These are phyloP conservation scores for Avena sativa DNA, from an alignment of 176 grass and related monocot species.

Conservation along the genomic window DNA sequence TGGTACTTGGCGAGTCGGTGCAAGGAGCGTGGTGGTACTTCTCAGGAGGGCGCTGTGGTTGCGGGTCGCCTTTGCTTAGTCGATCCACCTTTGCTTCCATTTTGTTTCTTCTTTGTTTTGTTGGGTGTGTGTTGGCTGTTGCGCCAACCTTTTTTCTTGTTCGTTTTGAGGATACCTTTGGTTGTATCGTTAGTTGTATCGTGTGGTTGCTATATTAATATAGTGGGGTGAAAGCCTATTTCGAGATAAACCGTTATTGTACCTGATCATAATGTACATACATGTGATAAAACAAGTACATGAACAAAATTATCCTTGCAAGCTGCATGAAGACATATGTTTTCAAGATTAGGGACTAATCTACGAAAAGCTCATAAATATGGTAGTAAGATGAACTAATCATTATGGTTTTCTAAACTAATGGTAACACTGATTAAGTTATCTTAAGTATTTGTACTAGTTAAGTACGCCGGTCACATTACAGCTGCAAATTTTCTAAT, in stretches of 20 bases:
- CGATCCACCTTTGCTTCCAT: too few species aligned
- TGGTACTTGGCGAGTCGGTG: too few species aligned
- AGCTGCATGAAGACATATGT: conserved; percentile 60
- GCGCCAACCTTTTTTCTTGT: too few species aligned
- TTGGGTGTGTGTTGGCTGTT: too few species aligned
- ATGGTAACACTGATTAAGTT: not conserved
- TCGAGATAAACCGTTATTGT: not conserved
- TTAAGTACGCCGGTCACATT: not conserved
- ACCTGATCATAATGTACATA: conserved; percentile 84
- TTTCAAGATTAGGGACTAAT: conserved; percentile 11
- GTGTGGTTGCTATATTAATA: too few species aligned
- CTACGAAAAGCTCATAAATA: not conserved
- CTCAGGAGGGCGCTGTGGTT: too few species aligned
- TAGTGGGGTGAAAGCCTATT: too few species aligned
- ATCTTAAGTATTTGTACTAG: not conserved
- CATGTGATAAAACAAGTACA: conserved; percentile 92
- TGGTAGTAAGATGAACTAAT: not conserved
- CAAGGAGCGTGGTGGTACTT: too few species aligned
- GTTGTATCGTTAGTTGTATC: too few species aligned
- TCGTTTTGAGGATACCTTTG: too few species aligned
- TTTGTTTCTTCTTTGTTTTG: too few species aligned
- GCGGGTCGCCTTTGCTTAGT: too few species aligned
- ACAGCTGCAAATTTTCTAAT: not conserved
- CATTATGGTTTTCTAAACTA: not conserved
- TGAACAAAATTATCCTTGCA: conserved; percentile 82